Conservation (phyloP, 2,329 filamentous ascomycete genomes). For the Aspergillus tubingensis region DNA sequence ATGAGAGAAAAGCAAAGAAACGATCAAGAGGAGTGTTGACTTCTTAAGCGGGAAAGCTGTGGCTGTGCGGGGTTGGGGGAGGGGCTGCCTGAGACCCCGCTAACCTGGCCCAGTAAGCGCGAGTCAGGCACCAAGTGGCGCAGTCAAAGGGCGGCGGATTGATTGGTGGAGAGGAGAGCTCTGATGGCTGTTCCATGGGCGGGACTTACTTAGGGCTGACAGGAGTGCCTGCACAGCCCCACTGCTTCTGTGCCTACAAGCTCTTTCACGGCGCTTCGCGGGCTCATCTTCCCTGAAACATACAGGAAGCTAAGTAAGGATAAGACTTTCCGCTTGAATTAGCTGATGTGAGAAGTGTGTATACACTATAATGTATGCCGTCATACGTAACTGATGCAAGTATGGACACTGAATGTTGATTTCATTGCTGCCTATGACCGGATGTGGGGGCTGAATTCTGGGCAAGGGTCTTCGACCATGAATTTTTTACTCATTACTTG, state of each 20-base stretch:
- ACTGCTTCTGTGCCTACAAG: not conserved
- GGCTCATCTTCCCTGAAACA: not conserved
- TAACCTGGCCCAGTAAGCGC: not conserved
- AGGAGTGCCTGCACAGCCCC: not conserved
- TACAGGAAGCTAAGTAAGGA: too few species aligned
- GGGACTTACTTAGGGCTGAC: not conserved
- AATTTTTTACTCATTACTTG: too few species aligned
- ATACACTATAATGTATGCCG: too few species aligned
- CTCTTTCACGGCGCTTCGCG: not conserved
- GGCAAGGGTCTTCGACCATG: too few species aligned
- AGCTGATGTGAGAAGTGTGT: too few species aligned
- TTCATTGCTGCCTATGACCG: too few species aligned
- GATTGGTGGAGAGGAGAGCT: not conserved
- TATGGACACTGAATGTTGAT: too few species aligned
- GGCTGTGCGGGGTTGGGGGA: slow-evolving; percentile 1
- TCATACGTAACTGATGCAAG: too few species aligned
- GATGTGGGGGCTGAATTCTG: too few species aligned
- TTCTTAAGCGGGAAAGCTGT: not conserved
- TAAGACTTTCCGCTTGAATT: too few species aligned
- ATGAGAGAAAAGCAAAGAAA: not conserved
- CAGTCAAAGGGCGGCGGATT: not conserved
- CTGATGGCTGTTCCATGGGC: not conserved
- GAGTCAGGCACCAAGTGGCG: slow-evolving; percentile 1
- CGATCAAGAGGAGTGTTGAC: not conserved
- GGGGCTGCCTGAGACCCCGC: slow-evolving; percentile 1